A percentile compares a stretch with the other conserved stretches of the same genome.
These are phyloP conservation scores for Suillus sp. DNA, from an alignment of 768 basidiomycete species.

Conservation along the genomic window DNA sequence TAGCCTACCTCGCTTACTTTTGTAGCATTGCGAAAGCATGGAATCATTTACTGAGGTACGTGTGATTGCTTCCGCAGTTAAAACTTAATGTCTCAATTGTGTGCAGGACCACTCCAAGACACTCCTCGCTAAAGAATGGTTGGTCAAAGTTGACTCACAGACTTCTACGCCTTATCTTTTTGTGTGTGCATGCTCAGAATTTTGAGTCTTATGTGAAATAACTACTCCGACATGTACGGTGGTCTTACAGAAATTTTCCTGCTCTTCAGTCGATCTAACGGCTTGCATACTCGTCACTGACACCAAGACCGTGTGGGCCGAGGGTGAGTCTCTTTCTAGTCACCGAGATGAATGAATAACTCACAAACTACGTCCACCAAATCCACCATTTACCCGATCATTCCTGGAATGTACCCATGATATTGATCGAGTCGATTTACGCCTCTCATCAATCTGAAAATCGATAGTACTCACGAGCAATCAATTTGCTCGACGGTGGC, in stretches of 20 bases:
- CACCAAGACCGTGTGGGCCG: constrained; percentile 72
- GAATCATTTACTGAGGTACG: constrained; percentile 50
- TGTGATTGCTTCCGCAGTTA: constrained; percentile 3
- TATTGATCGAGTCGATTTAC: constrained; percentile 21
- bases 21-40: constrained; percentile 35
- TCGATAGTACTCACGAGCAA: constrained; percentile 53
- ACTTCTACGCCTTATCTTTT: constrained; percentile 71
- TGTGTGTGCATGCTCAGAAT: constrained; percentile 46
- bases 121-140: constrained; percentile 72
- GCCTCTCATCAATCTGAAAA: constrained; percentile 18
- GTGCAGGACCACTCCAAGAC: constrained; percentile 55
- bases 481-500: constrained; percentile 71
- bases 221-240: not conserved
- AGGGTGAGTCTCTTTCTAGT: constrained; percentile 49
- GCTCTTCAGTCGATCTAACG: constrained; percentile 54
- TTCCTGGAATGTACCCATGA: not conserved
- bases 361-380: constrained; percentile 6
- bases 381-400: constrained; percentile 1
- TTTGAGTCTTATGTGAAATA: constrained; percentile 11
- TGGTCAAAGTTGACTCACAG: constrained; percentile 62
- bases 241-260: constrained; percentile 59
- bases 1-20: not conserved
- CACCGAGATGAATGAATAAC: constrained; percentile 13
- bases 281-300: constrained; percentile 72
- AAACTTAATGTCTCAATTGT: constrained; percentile 1